Evolutionary conservation across 2,329 filamentous ascomycete species (phyloP).

Genomic region (Trichoderma asperellum): DNA sequence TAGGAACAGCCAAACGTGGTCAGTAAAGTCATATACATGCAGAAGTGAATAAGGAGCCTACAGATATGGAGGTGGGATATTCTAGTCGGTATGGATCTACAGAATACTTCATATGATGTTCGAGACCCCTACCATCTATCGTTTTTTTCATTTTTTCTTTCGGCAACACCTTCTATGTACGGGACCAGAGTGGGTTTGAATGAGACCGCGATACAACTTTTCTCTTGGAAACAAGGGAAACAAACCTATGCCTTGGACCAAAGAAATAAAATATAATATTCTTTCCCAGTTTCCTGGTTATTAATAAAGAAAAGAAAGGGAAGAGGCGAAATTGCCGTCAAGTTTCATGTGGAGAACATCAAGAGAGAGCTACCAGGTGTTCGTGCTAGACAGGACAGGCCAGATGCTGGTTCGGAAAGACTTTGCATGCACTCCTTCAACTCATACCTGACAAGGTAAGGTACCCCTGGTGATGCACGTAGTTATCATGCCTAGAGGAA

Average conservation of each 20-base stretch:
- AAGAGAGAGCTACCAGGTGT: neutral
- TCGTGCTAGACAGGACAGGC: neutral
- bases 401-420: neutral
- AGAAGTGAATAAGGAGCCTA: neutral
- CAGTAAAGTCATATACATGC: neutral
- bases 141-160: neutral
- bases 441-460: neutral
- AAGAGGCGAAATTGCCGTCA: conserved; percentile 12
- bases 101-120: neutral
- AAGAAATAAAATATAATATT: neutral
- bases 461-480: neutral
- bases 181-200: neutral
- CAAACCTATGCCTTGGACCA: neutral
- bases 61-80: neutral
- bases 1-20: neutral
- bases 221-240: neutral
- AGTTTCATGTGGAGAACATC: neutral
- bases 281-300: neutral
- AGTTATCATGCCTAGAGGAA: neutral
- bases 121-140: neutral
- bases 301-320: neutral
- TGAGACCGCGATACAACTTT: neutral
- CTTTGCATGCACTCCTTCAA: conserved; percentile 4
- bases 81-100: neutral
- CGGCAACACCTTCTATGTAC: neutral